Conservation (phyloP, 2,329 filamentous ascomycete species). For the Shiraia sp. region DNA sequence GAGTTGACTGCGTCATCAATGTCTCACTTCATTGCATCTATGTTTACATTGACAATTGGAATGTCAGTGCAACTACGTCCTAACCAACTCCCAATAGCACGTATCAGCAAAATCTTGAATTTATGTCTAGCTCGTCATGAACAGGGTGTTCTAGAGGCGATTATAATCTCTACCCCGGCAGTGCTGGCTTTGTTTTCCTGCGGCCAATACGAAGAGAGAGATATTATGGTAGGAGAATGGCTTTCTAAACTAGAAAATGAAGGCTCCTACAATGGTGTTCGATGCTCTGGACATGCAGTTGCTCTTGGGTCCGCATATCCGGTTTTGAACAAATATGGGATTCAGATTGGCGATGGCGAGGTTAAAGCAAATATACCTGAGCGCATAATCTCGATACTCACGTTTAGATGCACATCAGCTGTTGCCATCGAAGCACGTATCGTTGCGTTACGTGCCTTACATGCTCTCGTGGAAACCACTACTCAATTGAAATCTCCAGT, state of each 20-base stretch:
- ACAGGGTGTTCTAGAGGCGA: constrained; percentile 36
- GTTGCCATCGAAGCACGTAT: constrained; percentile 52
- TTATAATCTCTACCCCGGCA: constrained; percentile 26
- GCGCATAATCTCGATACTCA: constrained; percentile 41
- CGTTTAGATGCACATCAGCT: constrained; percentile 39
- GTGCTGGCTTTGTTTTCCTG: constrained; percentile 23
- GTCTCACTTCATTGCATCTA: constrained; percentile 56
- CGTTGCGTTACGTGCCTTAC: constrained; percentile 46
- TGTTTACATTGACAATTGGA: constrained; percentile 21
- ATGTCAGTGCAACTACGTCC: constrained; percentile 5
- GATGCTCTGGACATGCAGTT: constrained; percentile 49
- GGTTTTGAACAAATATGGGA: constrained; percentile 7
- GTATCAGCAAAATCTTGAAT: constrained; percentile 30
- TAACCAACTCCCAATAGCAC: constrained; percentile 13
- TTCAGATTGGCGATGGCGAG: neutral
- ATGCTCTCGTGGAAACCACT: constrained; percentile 34
- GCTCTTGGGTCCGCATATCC: constrained; percentile 48
- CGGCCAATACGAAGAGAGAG: constrained; percentile 9
- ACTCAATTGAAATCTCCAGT: constrained; percentile 13
- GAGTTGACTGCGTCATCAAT: constrained; percentile 68
- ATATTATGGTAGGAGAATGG: constrained; percentile 32
- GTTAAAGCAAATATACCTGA: constrained; percentile 12
- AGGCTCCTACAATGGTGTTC: constrained; percentile 44
- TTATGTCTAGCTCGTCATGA: constrained; percentile 43
- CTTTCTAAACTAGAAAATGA: constrained; percentile 39